Evolutionary conservation across 2,329 filamentous ascomycete species (phyloP).

Genomic region (Plectosphaerella sp.): DNA sequence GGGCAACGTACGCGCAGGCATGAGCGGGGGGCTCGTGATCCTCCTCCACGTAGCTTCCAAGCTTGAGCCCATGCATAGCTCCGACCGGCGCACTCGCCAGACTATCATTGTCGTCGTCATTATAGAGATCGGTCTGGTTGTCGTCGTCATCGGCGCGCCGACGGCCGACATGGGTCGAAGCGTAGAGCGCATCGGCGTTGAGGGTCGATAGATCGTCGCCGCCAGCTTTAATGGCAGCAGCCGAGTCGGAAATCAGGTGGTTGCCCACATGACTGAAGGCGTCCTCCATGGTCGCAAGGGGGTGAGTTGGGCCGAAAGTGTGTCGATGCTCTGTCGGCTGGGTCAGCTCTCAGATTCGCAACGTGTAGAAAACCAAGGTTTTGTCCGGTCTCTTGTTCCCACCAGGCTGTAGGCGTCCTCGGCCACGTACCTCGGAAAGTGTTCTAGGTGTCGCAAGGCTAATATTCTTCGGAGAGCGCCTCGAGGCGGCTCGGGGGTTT

Average conservation of each 20-base stretch:
- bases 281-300: constrained; percentile 64
- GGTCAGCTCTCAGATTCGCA: too few relatives aligned
- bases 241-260: constrained; percentile 78
- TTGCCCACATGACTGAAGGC: constrained; percentile 87
- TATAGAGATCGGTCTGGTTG: constrained; percentile 77
- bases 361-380: not conserved
- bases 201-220: constrained; percentile 69
- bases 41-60: constrained; percentile 59
- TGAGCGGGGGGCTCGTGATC: constrained; percentile 89
- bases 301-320: not conserved
- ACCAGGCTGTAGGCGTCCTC: too few relatives aligned
- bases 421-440: too few relatives aligned
- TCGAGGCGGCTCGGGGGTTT: constrained; percentile 13
- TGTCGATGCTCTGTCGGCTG: not conserved
- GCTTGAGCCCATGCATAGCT: constrained; percentile 61
- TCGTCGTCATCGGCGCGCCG: constrained; percentile 84
- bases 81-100: constrained; percentile 78
- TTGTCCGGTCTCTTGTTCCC: too few relatives aligned
- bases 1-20: constrained; percentile 79
- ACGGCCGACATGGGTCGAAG: constrained; percentile 32
- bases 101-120: constrained; percentile 75
- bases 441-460: constrained; percentile 7
- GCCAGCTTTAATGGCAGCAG: constrained; percentile 81
- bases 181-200: constrained; percentile 61
- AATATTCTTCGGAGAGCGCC: not conserved